A percentile compares a stretch with the other conserved stretches of the same genome.
Conservation (phyloP, 1,284 basidiomycete genomes). For the Coniferiporia sulphurascens region DNA sequence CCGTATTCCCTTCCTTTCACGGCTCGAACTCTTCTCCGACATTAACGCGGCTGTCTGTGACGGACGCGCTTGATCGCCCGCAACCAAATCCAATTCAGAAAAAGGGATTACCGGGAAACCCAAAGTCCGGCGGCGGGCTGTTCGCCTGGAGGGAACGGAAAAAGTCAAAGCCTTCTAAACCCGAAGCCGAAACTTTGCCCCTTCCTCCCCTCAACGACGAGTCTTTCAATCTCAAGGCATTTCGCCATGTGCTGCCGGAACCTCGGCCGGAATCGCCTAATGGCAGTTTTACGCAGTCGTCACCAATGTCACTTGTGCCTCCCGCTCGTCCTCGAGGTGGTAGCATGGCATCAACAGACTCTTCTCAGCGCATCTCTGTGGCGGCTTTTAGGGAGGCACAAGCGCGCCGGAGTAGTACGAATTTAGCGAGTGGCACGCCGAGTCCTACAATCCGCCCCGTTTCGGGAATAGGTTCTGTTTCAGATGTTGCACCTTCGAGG, state of each 20-base stretch:
- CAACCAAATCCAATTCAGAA: slow-evolving; percentile 12
- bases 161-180: slow-evolving; percentile 19
- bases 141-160: slow-evolving; percentile 21
- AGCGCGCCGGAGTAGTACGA: slow-evolving; percentile 55
- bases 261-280: slow-evolving; percentile 30
- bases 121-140: slow-evolving; percentile 18
- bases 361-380: slow-evolving; percentile 67
- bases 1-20: slow-evolving; percentile 16
- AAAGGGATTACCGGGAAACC: background rate
- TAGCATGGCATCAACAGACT: slow-evolving; percentile 52
- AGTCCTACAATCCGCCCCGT: slow-evolving; percentile 39
- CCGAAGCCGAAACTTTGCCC: slow-evolving; percentile 1
- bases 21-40: slow-evolving; percentile 9
- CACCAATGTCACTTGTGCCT: slow-evolving; percentile 21
- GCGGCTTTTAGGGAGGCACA: slow-evolving; percentile 76
- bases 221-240: slow-evolving; percentile 57
- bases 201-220: slow-evolving; percentile 23
- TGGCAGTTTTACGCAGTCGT: slow-evolving; percentile 22
- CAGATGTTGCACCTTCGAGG: slow-evolving; percentile 17
- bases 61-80: slow-evolving; percentile 1
- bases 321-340: slow-evolving; percentile 46
- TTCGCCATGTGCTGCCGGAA: slow-evolving; percentile 52
- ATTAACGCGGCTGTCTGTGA: slow-evolving; percentile 1
- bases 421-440: slow-evolving; percentile 53
- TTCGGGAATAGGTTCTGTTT: slow-evolving; percentile 17